Evolutionary conservation across 306 rosid species (phyloP).

Genomic region (Corylus americana): DNA sequence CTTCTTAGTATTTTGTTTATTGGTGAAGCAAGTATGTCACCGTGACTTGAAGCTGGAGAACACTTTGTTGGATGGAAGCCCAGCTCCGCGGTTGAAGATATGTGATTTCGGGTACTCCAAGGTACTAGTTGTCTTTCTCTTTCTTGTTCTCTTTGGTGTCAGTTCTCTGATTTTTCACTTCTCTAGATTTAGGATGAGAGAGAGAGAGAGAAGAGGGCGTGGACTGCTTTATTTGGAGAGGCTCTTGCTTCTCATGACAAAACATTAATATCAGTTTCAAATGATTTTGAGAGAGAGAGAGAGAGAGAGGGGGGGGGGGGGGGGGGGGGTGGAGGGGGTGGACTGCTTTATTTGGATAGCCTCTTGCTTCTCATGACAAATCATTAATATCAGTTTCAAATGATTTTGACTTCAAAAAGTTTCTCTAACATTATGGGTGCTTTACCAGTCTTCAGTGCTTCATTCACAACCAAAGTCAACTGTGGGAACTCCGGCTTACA

Average conservation of each 20-base stretch:
- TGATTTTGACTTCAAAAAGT: conserved; percentile 4
- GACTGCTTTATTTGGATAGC: not conserved
- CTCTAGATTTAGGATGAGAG: not conserved
- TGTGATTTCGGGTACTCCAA: conserved; percentile 98
- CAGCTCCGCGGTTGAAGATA: conserved; percentile 83
- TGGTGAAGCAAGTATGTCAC: conserved; percentile 91
- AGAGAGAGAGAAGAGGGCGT: no score
- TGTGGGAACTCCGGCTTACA: conserved; percentile 97
- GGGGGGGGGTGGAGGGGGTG: no score
- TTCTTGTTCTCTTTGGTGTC: conserved; percentile 8
- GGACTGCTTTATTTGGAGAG: not conserved
- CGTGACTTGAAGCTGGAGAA: conserved; percentile 95
- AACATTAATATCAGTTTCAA: conserved; percentile 1
- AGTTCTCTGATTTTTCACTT: conserved; percentile 12
- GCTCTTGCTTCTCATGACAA: conserved; percentile 4
- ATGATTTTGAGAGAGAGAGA: not conserved
- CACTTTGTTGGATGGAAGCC: conserved; percentile 90
- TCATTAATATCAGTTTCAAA: not conserved
- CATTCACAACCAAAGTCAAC: conserved; percentile 98
- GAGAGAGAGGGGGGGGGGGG: no score
- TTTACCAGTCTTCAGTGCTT: conserved; percentile 79
- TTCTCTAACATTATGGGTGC: conserved; percentile 15
- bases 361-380: conserved; percentile 5
- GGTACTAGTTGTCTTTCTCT: conserved; percentile 41
- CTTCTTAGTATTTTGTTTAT: conserved; percentile 22